These are phyloP conservation scores for Haberlea rhodopensis DNA, from an alignment of 257 asterid species.

Conservation along the genomic window DNA sequence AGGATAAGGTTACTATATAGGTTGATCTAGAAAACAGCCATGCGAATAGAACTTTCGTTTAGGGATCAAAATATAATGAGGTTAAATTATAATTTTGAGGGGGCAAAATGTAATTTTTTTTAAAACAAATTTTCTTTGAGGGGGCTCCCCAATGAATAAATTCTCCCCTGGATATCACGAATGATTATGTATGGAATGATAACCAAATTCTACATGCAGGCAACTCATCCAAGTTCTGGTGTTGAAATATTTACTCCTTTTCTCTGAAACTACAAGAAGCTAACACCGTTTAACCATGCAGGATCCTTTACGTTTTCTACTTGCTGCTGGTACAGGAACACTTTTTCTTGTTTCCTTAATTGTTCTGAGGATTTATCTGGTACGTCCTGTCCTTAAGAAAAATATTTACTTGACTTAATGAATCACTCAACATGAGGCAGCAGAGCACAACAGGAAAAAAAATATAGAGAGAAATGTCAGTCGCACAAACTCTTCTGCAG, in stretches of 20 bases:
- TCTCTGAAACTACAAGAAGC: constrained; percentile 8
- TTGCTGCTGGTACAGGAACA: constrained; percentile 84
- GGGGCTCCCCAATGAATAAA: too few species aligned
- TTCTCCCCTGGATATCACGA: too few species aligned
- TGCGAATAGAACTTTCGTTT: too few species aligned
- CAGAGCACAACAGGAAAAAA: background rate
- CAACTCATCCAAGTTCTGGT: background rate
- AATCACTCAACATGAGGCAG: background rate
- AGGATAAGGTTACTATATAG: background rate
- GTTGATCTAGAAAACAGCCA: background rate
- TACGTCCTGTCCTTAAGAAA: constrained; percentile 22
- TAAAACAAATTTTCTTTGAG: too few species aligned
- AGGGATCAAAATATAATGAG: too few species aligned
- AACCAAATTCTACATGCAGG: background rate
- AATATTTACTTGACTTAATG: background rate
- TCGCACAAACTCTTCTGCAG: background rate
- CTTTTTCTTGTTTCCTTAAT: constrained; percentile 74
- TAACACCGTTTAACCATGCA: constrained; percentile 32
- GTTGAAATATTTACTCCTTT: background rate
- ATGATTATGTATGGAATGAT: background rate
- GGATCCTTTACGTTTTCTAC: constrained; percentile 73
- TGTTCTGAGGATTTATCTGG: constrained; percentile 88
- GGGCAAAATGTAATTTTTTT: too few species aligned
- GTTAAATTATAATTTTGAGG: too few species aligned
- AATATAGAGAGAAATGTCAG: too few species aligned